Evolutionary conservation across 2,329 filamentous ascomycete genomes (phyloP), one percentile per base, ranked within the genome.

Genomic region (Dothiorella sarmentorum): DNA sequence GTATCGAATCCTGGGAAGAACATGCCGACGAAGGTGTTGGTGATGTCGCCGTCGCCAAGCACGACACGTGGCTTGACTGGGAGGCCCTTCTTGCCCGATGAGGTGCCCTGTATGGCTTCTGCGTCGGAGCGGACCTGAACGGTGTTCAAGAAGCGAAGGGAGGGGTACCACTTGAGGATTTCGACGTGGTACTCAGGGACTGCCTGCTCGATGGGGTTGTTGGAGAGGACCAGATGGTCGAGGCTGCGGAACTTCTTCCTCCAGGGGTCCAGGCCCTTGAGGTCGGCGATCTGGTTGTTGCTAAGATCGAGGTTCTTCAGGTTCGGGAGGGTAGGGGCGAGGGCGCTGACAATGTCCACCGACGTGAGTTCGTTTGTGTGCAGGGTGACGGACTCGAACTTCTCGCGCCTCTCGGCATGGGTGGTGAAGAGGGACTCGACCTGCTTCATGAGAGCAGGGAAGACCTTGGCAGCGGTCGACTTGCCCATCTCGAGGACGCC

Each of bases 231-330:
- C 2, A 99, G 81, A 55, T 92, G 92, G 68, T 96, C 86, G 10
- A 97, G 81, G 59, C 85, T 78, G 55, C 81, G 85, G 68, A 97
- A 92, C 58, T 89, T 90, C 68, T 85, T 84, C 61, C 87, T 87
- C 91, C 91, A 97, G 29, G 80, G 82, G 55, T 85, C 82, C 45
- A 99, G 73, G 9, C 83, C 82, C 59, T 85, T 83, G 52, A 91
- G 73, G 53, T 83, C 84, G 60, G 81, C 79, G 66, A 99, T 84
- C 38, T 86, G 83, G 74, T 97, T 97, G 69, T 87, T 84, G 57
- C 90, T 94, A 24, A 97, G 82, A 65, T 97, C 93, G 11, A 99
- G 84, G 64, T 96, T 92, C 70, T 90, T 87, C 61, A 97, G 79
- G 61, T 92, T 88, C 0, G 92, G 91, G 57, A 97, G 89, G 0